phyloP scores from a whole-genome alignment of 1,284 basidiomycete species.

The Ceratobasidium theobromae region DNA sequence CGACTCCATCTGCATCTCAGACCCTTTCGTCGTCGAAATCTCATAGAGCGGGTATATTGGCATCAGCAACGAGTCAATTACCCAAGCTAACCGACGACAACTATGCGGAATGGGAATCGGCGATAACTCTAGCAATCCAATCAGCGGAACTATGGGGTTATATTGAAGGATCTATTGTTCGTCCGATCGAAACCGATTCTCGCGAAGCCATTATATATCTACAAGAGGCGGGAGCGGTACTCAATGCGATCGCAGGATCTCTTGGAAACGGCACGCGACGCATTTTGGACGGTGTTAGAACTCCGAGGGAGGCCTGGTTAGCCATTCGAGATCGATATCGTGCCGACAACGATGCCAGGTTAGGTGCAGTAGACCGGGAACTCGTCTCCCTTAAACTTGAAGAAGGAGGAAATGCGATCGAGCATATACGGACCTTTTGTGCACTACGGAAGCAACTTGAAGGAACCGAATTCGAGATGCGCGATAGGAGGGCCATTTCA shows the following conservation, averaged over 20 bases:
- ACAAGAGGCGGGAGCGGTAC: background rate
- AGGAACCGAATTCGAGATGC: background rate
- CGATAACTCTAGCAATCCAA: background rate
- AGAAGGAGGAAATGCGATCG: background rate
- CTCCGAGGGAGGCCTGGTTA: background rate
- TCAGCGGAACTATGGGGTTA: background rate
- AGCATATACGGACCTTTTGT: background rate
- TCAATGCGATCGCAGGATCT: background rate
- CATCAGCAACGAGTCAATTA: too few relatives aligned
- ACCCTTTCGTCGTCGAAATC: too few relatives aligned
- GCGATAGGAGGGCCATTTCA: background rate
- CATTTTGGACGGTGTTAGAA: background rate
- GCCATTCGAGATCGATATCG: too few relatives aligned
- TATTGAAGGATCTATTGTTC: background rate
- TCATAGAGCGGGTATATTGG: too few relatives aligned
- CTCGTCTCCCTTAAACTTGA: background rate
- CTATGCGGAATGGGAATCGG: background rate
- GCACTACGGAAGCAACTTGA: background rate
- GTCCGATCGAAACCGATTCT: background rate
- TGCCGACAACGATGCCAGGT: too few relatives aligned
- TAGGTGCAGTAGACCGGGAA: too few relatives aligned
- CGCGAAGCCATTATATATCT: background rate
- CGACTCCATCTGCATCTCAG: too few relatives aligned
- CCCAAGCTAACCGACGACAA: constrained; percentile 1
- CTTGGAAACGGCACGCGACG: background rate